phyloP scores from a whole-genome alignment of 2,329 filamentous ascomycete species.

The Davidsoniella neocaledoniae region DNA sequence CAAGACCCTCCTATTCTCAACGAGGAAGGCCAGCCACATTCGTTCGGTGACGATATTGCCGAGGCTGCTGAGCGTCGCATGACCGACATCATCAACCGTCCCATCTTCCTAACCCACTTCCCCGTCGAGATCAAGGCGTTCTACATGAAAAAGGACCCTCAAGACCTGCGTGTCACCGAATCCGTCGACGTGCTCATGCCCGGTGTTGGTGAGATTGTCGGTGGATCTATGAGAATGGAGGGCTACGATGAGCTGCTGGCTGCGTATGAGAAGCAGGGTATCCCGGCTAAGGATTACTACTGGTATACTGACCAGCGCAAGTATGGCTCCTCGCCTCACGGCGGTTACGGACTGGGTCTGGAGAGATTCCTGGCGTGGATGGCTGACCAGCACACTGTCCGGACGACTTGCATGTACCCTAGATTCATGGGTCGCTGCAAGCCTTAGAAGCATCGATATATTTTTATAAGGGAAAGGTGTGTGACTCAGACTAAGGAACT shows the following conservation, averaged over 20 bases:
- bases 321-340: conserved; percentile 87
- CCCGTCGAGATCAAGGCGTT: conserved; percentile 96
- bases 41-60: conserved; percentile 93
- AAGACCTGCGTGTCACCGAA: conserved; percentile 75
- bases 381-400: conserved; percentile 45
- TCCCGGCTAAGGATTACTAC: conserved; percentile 76
- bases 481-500: not conserved
- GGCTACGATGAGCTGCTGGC: conserved; percentile 77
- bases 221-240: conserved; percentile 91
- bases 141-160: conserved; percentile 85
- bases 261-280: conserved; percentile 74
- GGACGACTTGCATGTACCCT: conserved; percentile 57
- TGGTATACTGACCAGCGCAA: conserved; percentile 98
- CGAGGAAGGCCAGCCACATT: conserved; percentile 78
- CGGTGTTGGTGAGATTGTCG: conserved; percentile 91
- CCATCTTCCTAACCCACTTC: conserved; percentile 95
- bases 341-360: conserved; percentile 81
- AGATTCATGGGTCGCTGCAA: conserved; percentile 70
- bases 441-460: conserved; percentile 31
- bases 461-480: not conserved
- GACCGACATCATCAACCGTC: conserved; percentile 91
- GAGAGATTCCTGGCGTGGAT: conserved; percentile 58
- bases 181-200: conserved; percentile 78
- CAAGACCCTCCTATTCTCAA: conserved; percentile 68
- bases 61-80: conserved; percentile 92